phyloP scores from a whole-genome alignment of 495 filamentous ascomycete genomes.

The Talaromyces thailandensis region DNA sequence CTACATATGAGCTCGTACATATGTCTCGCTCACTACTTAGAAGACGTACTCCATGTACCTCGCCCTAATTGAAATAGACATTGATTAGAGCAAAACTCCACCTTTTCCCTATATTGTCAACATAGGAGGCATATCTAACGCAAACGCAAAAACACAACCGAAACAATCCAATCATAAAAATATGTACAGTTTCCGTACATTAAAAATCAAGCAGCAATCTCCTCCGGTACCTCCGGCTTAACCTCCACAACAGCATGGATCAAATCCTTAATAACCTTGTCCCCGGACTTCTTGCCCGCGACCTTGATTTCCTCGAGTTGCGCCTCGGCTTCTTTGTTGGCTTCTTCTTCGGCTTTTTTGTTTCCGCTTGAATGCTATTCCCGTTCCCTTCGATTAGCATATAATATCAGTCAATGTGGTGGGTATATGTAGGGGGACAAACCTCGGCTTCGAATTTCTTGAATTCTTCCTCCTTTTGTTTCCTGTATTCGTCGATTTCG shows the following conservation, averaged over 20 bases:
- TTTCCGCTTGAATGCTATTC: conserved; percentile 74
- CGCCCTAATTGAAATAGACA: not conserved
- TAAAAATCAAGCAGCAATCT: conserved; percentile 22
- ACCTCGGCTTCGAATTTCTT: conserved; percentile 93
- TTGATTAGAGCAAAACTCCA: not conserved
- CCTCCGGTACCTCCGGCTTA: conserved; percentile 58
- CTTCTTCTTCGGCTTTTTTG: conserved; percentile 79
- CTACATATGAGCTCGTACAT: conserved; percentile 69
- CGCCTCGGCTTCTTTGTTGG: conserved; percentile 68
- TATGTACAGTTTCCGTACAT: not conserved
- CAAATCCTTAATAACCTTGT: conserved; percentile 71
- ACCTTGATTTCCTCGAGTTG: conserved; percentile 76
- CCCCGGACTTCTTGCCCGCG: conserved; percentile 67
- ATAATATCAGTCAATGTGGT: not conserved
- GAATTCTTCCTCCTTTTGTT: conserved; percentile 86
- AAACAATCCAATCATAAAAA: not conserved
- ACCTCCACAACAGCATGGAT: conserved; percentile 71
- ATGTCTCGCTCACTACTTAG: conserved; percentile 22
- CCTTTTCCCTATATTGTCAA: not conserved
- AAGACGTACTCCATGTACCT: not conserved
- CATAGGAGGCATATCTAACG: not conserved
- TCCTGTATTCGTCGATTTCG: conserved; percentile 91
- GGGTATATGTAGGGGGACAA: conserved; percentile 13
- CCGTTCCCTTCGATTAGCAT: not conserved
- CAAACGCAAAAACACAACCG: not conserved